Base-by-base conservation (phyloP, 768 basidiomycete genomes). In the Pleurotus citrinopileatus region DNA sequence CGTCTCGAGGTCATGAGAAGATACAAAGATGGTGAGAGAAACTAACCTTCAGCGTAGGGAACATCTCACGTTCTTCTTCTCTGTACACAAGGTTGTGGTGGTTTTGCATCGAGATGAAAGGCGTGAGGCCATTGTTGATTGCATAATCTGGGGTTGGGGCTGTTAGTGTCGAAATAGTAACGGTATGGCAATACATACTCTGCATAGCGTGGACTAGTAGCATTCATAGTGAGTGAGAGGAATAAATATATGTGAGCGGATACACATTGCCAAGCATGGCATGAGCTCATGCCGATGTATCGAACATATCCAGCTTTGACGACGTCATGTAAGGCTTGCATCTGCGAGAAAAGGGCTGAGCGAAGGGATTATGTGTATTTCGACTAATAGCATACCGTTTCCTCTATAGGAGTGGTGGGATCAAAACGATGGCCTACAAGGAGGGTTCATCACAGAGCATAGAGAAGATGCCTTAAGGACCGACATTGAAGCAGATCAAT, bases 401-500 rank as follows among this genome's bases (percentile, higher is more conserved):
- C 83, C 37, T 77, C 78, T 23, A 84, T 81, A 1, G 83, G 82
- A 0, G 83, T 84, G 2, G 82, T 69, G 12, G 67, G 50, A 58
- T 84, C 83, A 55, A 83, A 83, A 3, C 82, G 72, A 63, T 82
- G 79, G 60, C 78, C 78, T 79, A 37, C 2, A 19, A 3, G 25
- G 23, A 19, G 15, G 15, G 13, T 23, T 42, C 23, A 19, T 19
- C 17, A 10, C 6, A 19, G 17, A 8, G 17, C 8, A 12, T 19
- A 20, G 2, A 3, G 19, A 40, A 40, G 25, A 38, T 9, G 44
- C 38, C 61, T 42, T n/a, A n/a, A n/a, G 23, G 1, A 60, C 73
- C 57, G 60, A 76, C 86, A 87, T 71, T 91, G 89, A 6, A 90
- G 68, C 1, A 91, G 68, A 61, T 91, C 91, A 60, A 92, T 75